Conservation (phyloP, 139 green algal genomes). For the Microglena sp. region DNA sequence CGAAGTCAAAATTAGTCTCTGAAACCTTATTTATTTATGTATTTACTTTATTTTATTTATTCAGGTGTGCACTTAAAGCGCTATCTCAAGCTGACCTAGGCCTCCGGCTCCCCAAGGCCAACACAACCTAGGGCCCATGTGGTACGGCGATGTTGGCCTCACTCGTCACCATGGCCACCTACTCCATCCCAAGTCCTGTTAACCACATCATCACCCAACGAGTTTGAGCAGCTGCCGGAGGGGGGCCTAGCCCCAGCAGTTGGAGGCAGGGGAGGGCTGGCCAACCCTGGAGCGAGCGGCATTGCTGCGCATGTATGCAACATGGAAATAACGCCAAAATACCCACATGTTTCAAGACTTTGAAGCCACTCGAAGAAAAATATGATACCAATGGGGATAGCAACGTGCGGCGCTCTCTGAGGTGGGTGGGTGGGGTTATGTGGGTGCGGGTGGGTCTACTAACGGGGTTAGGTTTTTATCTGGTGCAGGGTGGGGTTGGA, state of each 20-base stretch:
- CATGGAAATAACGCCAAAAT: slow-evolving; percentile 12
- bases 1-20: too few relatives aligned
- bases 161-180: slow-evolving; percentile 8
- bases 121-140: slow-evolving; percentile 12
- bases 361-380: background rate
- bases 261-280: slow-evolving; percentile 7
- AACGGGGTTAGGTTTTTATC: too few relatives aligned
- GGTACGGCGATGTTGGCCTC: background rate
- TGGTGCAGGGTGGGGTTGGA: too few relatives aligned
- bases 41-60: too few relatives aligned
- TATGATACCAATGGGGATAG: slow-evolving; percentile 4
- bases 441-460: too few relatives aligned
- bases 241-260: background rate
- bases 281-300: slow-evolving; percentile 10
- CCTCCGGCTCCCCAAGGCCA: background rate
- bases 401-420: too few relatives aligned
- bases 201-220: slow-evolving; percentile 15
- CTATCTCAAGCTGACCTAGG: background rate
- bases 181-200: slow-evolving; percentile 7
- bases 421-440: too few relatives aligned
- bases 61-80: too few relatives aligned
- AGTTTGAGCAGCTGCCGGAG: slow-evolving; percentile 13
- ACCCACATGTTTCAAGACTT: background rate
- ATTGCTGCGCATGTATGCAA: slow-evolving; percentile 18
- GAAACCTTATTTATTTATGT: too few relatives aligned